phyloP scores from a whole-genome alignment of 257 asterid species.

The Solanum chmielewskii region DNA sequence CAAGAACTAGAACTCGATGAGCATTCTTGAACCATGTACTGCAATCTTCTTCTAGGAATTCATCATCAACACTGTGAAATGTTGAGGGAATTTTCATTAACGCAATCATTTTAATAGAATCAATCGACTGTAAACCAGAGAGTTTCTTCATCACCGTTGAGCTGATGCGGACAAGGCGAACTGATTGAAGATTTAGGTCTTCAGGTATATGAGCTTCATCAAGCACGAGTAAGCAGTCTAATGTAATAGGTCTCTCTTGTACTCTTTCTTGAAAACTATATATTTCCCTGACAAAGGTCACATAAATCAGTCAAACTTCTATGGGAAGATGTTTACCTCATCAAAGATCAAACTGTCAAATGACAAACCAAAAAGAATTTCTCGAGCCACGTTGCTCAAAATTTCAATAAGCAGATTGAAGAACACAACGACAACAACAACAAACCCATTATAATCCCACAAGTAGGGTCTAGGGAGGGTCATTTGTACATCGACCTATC shows the following conservation, averaged over 20 bases:
- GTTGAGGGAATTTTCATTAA: conserved; percentile 66
- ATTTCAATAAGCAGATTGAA: neutral
- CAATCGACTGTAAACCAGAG: conserved; percentile 72
- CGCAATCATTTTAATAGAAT: conserved; percentile 66
- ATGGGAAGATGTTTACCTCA: neutral
- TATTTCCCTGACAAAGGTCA: conserved; percentile 58
- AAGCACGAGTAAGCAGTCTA: conserved; percentile 70
- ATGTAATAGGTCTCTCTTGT: conserved; percentile 15
- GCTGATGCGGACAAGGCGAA: conserved; percentile 44
- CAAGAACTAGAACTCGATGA: conserved; percentile 80
- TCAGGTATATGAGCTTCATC: conserved; percentile 47
- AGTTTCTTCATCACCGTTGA: conserved; percentile 63
- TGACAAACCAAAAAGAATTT: neutral
- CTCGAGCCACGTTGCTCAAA: neutral
- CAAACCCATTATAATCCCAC: no score
- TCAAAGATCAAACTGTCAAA: neutral
- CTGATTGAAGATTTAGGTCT: conserved; percentile 22
- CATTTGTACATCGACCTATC: no score
- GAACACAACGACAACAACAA: neutral
- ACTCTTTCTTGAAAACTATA: conserved; percentile 26
- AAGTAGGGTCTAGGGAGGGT: no score
- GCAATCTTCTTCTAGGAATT: conserved; percentile 26
- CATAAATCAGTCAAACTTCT: neutral
- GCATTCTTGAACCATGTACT: conserved; percentile 37
- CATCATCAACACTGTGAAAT: conserved; percentile 26